phyloP scores from a whole-genome alignment of 164 flowering plant genomes.

The Echeveria elegans region DNA sequence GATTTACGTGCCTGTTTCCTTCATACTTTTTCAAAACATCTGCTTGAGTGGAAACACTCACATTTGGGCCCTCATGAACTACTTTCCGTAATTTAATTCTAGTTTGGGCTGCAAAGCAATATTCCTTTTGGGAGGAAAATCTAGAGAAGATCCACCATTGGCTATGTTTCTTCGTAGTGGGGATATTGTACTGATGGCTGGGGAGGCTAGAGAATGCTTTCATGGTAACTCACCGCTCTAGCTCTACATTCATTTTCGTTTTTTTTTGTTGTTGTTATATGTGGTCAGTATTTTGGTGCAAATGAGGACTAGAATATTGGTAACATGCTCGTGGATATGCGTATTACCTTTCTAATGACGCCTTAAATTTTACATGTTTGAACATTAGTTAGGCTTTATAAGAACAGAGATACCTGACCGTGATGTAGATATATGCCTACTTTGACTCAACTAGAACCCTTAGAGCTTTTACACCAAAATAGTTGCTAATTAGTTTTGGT shows the following conservation, averaged over 20 bases:
- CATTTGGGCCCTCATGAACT: neutral
- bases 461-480: neutral
- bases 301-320: neutral
- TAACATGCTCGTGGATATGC: neutral
- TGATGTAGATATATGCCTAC: neutral
- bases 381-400: neutral
- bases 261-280: neutral
- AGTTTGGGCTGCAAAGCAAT: slow-evolving; percentile 97
- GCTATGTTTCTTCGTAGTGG: slow-evolving; percentile 97
- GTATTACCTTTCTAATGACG: neutral
- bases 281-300: neutral
- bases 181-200: slow-evolving; percentile 90
- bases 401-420: neutral
- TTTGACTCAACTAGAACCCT: neutral
- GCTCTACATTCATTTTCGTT: no score
- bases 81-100: slow-evolving; percentile 10
- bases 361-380: neutral
- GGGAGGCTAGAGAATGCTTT: slow-evolving; percentile 94
- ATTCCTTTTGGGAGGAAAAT: slow-evolving; percentile 86
- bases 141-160: slow-evolving; percentile 62
- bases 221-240: slow-evolving; percentile 57
- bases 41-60: neutral
- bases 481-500: neutral
- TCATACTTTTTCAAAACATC: neutral
- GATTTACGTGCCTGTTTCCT: neutral